Base-by-base conservation (phyloP, 2,329 filamentous ascomycete species). In the Ascochyta viciae-villosae region DNA sequence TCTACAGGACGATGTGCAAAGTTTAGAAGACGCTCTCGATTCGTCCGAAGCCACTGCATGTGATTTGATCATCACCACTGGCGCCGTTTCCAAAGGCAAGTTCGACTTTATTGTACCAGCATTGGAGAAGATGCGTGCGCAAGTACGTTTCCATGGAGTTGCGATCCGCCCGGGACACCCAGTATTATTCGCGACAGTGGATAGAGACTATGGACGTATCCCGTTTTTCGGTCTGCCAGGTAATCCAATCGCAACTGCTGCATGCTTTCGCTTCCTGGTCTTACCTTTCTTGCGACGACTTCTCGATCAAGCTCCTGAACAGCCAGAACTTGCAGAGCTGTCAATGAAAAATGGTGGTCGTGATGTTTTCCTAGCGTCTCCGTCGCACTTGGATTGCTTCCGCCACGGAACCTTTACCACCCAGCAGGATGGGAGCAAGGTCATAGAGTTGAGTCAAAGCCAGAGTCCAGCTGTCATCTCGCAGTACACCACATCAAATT, bases 391-490 rank as follows among this genome's bases (percentile, higher is more conserved):
- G 23, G 50, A 58, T 19, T 58, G 50, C 37, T 58, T 58, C 9
- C 40, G 45, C 3, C 50, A 54, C 12, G 55, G 55, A 29, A 54
- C 34, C 13, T 7, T 58, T 29, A 7, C 29, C 15, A 31, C 13
- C 6, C 6, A 16, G 22, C 12, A 3, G 9, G 34, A 43, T 24
- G 57, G 50, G 15, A 48, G 38, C 6, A 45, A 47, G 19, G 12
- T 50, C 2, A 40, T 57, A 9, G 27, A 37, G 29, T 33, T 60
- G 29, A 54, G 57, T 23, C 16, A 23, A 19, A 48, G 45, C 24
- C 49, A 60, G 34, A 60, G 49, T 23, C 57, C 53, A 23, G 49
- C 48, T 37, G 51, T 56, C 16, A 44, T 60, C 12, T 60, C 57
- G n/a, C 57, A 60, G 12, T 60, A 45, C 19, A 42, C 53, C 7